Percentiles rank a stretch among this genome's conserved stretches.
These are phyloP conservation scores for Solanum verrucosum DNA, from an alignment of 257 asterid genomes.

Conservation along the genomic window DNA sequence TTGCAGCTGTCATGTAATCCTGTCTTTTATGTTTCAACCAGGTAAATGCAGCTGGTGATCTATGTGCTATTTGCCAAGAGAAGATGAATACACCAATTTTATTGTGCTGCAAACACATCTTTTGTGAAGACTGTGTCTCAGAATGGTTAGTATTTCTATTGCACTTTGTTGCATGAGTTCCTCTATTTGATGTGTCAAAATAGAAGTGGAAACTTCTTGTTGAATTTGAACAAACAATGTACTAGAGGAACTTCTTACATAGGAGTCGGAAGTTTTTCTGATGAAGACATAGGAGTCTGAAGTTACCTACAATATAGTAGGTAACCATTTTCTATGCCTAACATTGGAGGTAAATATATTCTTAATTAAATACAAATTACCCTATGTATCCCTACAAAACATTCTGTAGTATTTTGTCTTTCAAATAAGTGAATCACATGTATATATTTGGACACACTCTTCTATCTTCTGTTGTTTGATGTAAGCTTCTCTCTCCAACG, in stretches of 20 bases:
- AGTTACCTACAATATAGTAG: not conserved
- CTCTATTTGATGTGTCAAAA: not conserved
- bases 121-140: constrained; percentile 73
- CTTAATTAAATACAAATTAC: not conserved
- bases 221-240: not conserved
- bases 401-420: not conserved
- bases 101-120: constrained; percentile 56
- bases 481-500: not conserved
- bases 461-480: not conserved
- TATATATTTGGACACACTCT: not conserved
- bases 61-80: constrained; percentile 74
- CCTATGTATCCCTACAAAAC: not conserved
- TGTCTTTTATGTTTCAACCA: constrained; percentile 2
- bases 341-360: not conserved
- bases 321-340: not conserved
- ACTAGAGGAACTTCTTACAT: not conserved
- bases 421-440: not conserved
- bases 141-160: constrained; percentile 40
- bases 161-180: not conserved
- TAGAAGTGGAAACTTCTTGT: not conserved
- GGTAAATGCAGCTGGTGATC: constrained; percentile 63
- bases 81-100: constrained; percentile 59
- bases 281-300: not conserved
- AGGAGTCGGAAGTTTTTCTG: not conserved
- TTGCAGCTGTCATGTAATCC: constrained; percentile 4